Percentiles rank a stretch among this genome's conserved stretches.
These are phyloP conservation scores for Domatiomyces globalis DNA, from an alignment of 2,329 filamentous ascomycete species.

Conservation along the genomic window DNA sequence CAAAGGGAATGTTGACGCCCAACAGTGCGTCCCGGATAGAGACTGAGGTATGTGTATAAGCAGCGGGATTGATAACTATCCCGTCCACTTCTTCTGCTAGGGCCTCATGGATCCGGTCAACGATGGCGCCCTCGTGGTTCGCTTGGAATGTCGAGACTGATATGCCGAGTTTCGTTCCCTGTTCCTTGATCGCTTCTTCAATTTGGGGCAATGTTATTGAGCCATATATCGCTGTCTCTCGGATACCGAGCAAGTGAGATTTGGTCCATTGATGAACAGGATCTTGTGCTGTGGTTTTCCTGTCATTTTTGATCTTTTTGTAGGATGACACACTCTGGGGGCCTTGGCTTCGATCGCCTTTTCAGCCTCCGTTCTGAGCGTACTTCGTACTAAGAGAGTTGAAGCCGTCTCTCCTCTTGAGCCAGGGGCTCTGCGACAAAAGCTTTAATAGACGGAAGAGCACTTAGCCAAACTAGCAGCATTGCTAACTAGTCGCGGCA, in stretches of 20 bases:
- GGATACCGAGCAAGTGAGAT: slow-evolving; percentile 62
- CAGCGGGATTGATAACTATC: slow-evolving; percentile 59
- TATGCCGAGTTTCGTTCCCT: slow-evolving; percentile 37
- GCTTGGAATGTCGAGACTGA: slow-evolving; percentile 53
- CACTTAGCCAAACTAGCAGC: neutral
- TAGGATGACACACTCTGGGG: too few species aligned
- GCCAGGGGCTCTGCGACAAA: too few species aligned
- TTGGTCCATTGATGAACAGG: slow-evolving; percentile 67
- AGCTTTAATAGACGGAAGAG: too few species aligned
- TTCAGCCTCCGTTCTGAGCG: too few species aligned
- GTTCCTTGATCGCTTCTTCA: slow-evolving; percentile 33
- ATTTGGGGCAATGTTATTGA: slow-evolving; percentile 53
- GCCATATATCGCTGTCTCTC: slow-evolving; percentile 63
- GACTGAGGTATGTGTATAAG: slow-evolving; percentile 62
- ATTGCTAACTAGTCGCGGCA: neutral
- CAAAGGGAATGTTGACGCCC: slow-evolving; percentile 55
- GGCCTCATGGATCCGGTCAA: slow-evolving; percentile 56
- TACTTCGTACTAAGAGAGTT: too few species aligned
- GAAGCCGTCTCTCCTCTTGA: too few species aligned
- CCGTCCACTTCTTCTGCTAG: slow-evolving; percentile 2
- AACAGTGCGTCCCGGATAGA: slow-evolving; percentile 60
- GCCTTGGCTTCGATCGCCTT: too few species aligned
- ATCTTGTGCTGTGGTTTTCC: slow-evolving; percentile 27
- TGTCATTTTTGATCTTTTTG: neutral
- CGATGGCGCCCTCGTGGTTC: slow-evolving; percentile 61